phyloP scores from a whole-genome alignment of 2,329 filamentous ascomycete species.

The Cladosporium colombiae region DNA sequence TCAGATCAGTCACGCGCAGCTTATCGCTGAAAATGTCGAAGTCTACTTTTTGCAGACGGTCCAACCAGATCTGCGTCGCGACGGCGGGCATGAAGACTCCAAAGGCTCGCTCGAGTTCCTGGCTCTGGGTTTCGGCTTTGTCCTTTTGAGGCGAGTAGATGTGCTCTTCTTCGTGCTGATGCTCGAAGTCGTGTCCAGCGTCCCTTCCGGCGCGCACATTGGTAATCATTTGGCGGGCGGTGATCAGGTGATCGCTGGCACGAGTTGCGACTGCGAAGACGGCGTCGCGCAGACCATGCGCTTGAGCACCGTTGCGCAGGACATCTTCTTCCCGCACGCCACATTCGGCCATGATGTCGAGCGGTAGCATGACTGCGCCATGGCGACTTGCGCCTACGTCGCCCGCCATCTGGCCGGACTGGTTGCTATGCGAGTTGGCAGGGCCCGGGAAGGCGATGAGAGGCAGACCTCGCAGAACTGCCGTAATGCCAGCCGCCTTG shows the following conservation, averaged over 20 bases:
- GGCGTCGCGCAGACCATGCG: slow-evolving; percentile 80
- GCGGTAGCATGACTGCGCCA: slow-evolving; percentile 73
- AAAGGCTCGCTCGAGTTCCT: slow-evolving; percentile 69
- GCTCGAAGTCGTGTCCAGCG: slow-evolving; percentile 85
- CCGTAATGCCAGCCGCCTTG: slow-evolving; percentile 85
- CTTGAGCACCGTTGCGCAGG: slow-evolving; percentile 75
- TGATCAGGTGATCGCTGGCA: slow-evolving; percentile 94
- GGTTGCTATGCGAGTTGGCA: slow-evolving; percentile 57
- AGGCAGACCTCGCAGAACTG: slow-evolving; percentile 83
- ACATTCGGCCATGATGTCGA: slow-evolving; percentile 84
- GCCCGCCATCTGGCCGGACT: slow-evolving; percentile 42
- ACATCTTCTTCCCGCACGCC: slow-evolving; percentile 87
- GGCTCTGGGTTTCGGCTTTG: slow-evolving; percentile 39
- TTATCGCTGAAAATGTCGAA: slow-evolving; percentile 77
- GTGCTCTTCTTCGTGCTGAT: slow-evolving; percentile 73
- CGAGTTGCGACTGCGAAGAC: slow-evolving; percentile 90
- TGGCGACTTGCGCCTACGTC: slow-evolving; percentile 50
- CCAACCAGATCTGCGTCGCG: slow-evolving; percentile 74
- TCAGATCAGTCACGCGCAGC: slow-evolving; percentile 72
- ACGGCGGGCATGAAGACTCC: slow-evolving; percentile 79
- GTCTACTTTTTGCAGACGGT: slow-evolving; percentile 73
- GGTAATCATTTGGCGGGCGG: slow-evolving; percentile 85
- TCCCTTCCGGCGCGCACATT: slow-evolving; percentile 72
- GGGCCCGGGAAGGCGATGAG: slow-evolving; percentile 77
- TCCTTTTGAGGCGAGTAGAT: slow-evolving; percentile 45